These are phyloP conservation scores for Volvox reticuliferus DNA, from an alignment of 139 green algal species.

Conservation along the genomic window DNA sequence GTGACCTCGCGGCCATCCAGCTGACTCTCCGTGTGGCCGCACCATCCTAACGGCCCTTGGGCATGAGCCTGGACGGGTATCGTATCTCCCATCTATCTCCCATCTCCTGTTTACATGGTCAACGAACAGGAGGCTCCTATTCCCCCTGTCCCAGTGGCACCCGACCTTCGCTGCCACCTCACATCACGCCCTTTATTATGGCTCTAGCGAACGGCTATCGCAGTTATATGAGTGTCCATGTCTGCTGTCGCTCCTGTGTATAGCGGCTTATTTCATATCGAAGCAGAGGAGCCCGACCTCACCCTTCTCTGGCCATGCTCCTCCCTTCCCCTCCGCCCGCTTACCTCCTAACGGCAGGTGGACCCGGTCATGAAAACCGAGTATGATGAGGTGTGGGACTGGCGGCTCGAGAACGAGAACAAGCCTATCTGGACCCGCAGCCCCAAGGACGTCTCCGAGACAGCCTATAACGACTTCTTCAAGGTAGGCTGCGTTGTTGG, in stretches of 20 bases:
- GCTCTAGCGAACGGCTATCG: too few species aligned
- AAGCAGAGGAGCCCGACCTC: too few species aligned
- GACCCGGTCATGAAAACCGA: slow-evolving; percentile 92
- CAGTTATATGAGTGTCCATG: too few species aligned
- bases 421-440: slow-evolving; percentile 96
- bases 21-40: neutral
- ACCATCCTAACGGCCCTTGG: neutral
- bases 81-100: too few species aligned
- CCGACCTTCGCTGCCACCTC: too few species aligned
- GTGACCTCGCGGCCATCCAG: neutral
- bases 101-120: too few species aligned
- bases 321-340: neutral
- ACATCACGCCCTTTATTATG: too few species aligned
- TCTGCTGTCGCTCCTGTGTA: too few species aligned
- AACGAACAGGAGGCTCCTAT: too few species aligned
- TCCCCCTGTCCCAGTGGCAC: too few species aligned
- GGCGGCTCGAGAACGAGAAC: slow-evolving; percentile 94
- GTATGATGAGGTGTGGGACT: slow-evolving; percentile 82
- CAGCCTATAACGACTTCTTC: slow-evolving; percentile 98
- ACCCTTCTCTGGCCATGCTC: too few species aligned
- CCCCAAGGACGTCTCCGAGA: slow-evolving; percentile 85
- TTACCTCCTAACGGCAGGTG: slow-evolving; percentile 58
- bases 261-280: too few species aligned
- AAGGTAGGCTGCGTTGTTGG: slow-evolving; percentile 65
- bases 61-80: slow-evolving; percentile 1